Conservation (phyloP, 139 green algal genomes). For the Bryopsis sp. region DNA sequence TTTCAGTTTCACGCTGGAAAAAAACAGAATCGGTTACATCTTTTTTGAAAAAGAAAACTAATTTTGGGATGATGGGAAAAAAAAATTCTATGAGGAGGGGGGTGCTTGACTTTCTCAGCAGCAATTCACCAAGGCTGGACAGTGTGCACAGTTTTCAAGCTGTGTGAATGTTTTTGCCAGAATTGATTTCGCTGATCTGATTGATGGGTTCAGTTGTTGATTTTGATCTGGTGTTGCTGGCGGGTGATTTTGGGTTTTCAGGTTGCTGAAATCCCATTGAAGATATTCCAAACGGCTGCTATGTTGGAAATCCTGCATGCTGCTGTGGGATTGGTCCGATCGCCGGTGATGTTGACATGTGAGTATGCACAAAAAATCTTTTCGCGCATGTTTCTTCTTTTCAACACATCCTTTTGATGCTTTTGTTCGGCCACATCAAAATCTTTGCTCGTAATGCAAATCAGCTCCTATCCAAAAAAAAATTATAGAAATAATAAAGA, state of each 20-base stretch:
- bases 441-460: too few species aligned
- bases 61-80: neutral
- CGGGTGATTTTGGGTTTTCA: constrained; percentile 22
- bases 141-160: neutral
- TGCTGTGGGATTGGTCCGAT: constrained; percentile 63
- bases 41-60: neutral
- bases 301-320: constrained; percentile 81
- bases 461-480: too few species aligned
- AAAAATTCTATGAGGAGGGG: too few species aligned
- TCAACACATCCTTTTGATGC: neutral
- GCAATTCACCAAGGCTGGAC: too few species aligned
- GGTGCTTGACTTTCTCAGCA: too few species aligned
- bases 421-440: too few species aligned
- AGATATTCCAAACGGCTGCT: constrained; percentile 73
- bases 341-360: constrained; percentile 73
- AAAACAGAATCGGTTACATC: neutral
- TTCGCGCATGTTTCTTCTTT: neutral
- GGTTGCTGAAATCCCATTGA: constrained; percentile 59
- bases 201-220: neutral
- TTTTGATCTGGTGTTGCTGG: neutral
- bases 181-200: neutral
- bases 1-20: neutral
- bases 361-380: constrained; percentile 13
- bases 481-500: too few species aligned
- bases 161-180: neutral